Base-by-base conservation (phyloP, 768 basidiomycete genomes). In the Leccinum disarticulatum region DNA sequence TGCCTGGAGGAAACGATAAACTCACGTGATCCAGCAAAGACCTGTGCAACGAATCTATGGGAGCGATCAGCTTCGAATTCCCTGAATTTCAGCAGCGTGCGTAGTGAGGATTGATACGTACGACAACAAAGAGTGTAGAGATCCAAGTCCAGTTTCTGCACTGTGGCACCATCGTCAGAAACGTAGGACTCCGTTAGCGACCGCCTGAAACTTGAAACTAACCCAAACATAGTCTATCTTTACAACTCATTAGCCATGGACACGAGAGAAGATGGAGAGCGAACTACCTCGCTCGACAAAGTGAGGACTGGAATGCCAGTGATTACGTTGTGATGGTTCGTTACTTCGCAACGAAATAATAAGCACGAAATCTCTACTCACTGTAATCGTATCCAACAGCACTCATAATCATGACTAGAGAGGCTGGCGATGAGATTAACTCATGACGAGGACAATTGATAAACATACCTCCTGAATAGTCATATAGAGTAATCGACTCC, bases 151-250 rank as follows among this genome's bases (percentile, higher is more conserved):
- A 65, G 9, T 33, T 36, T 46, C 50, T 56, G 19, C 56, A 25
- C 64, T 64, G 17, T 22, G 19, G 4, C 14, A n/a, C 6, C 8
- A 27, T 28, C 8, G 25, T 64, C 50, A 63, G 49, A 14, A 7
- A 51, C 9, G 3, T 0, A 8, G 4, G 17, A 48, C 1, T 4
- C 6, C 19, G 15, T 4, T 7, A 3, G 6, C 3, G 9, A 6
- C 3, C 3, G 7, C 38, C 30, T 30, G 30, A 9, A 11, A 9
- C 1, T 22, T 4, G 33, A 22, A 3, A 28, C 59, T 47, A 22
- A 66, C 65, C 65, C 65, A 66, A 13, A 66, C 6, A 10, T 58
- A 46, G 15, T 61, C 35, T 46, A 67, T 49, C 65, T 66, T 31
- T 43, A n/a, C 7, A 33, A 25, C 15, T 11, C 7, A 19, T 64